Evolutionary conservation across 805 yeast species (phyloP), one percentile per base, ranked within the genome.

Genomic region (Wickerhamiella vanderwaltii): DNA sequence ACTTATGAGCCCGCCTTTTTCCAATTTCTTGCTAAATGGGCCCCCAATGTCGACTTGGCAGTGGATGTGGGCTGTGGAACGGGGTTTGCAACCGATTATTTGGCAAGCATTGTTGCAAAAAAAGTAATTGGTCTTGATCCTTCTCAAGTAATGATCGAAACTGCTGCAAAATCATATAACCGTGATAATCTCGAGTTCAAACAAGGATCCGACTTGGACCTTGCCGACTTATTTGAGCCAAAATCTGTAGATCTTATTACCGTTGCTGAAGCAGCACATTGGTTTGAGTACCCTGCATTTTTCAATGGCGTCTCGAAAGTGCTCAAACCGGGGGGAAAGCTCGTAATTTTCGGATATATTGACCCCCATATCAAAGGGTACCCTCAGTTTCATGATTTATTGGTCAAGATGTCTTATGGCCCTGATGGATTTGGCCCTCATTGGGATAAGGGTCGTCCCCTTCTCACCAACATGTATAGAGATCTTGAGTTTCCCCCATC

Each of bases 371-470:
- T 77, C 43, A 24, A 13, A n/a, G 67, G 69, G 4, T 61, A 56
- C 47, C 73, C 75, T 1, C 63, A 63, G 32, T 76, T 80, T 1
- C 76, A 77, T 48, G 65, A 67, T 28, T 55, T 77, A 6, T 67
- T 73, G 36, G 50, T 61, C 18, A 68, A 72, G 20, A 73, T 71
- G 51, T 63, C 72, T 6, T 77, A 76, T 49, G 67, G 59, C 6
- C 71, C 69, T 35, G 54, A 56, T 12, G 43, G 48, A 26, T 46
- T 60, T 38, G 65, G 81, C 0, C 75, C 77, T 0, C 73, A 74
- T 54, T 87, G 96, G 96, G 80, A 81, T 50, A 88, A 94, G 0
- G 96, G 95, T 0, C 66, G 94, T 41, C 39, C 54, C 5, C 62
- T 69, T 13, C 59, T 87, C 28, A 62, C 77, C 41, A 48, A 62